Evolutionary conservation across 2,329 filamentous ascomycete genomes (phyloP), one percentile per base, ranked within the genome.

Genomic region (Teratosphaeria pseudoeucalypti): DNA sequence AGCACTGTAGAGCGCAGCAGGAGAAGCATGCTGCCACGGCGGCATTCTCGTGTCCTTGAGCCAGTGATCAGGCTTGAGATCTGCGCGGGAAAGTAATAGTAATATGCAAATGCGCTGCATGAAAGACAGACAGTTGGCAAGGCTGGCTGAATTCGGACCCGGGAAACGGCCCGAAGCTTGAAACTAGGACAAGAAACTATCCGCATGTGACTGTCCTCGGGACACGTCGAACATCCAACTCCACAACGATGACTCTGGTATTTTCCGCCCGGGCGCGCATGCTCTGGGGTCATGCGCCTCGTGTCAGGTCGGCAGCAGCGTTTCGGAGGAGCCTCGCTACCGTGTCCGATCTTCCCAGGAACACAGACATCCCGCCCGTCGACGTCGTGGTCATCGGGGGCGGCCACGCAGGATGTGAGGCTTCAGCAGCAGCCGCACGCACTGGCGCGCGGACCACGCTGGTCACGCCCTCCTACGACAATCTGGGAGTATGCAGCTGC

Each of bases 371-470:
- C 60, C 60, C 66, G n/a, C 60, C 64, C 7, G 68, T 67, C 71
- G 92, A 99, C 82, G 94, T 99, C 56, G 81, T 99, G 39, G 92
- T 99, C 2, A 91, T 99, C 63, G 94, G 94, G 58, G 94, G 94
- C 62, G 94, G 94, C 32, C 94, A 99, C 79, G 94, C 94, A 59
- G 94, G 94, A 55, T 89, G 91, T 57, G 94, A 99, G 79, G 94
- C 94, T 61, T 92, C 89, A 65, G 87, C 94, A 11, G 94, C 92
- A 2, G 90, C 94, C 14, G 94, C 94, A 53, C 85, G 94, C 69
- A 84, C 89, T 16, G 94, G 94, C 57, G 94, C 92, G 56, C 85
- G 86, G 68, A 97, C 94, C 52, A 92, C 88, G 1, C 82, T 99
- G 65, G 81, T 99, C 55, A 99, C 94, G 1, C 94, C 92, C 2